Base-by-base conservation (phyloP, 225 moss, liverwort and hornwort species). In the Sphagnum tenellum region DNA sequence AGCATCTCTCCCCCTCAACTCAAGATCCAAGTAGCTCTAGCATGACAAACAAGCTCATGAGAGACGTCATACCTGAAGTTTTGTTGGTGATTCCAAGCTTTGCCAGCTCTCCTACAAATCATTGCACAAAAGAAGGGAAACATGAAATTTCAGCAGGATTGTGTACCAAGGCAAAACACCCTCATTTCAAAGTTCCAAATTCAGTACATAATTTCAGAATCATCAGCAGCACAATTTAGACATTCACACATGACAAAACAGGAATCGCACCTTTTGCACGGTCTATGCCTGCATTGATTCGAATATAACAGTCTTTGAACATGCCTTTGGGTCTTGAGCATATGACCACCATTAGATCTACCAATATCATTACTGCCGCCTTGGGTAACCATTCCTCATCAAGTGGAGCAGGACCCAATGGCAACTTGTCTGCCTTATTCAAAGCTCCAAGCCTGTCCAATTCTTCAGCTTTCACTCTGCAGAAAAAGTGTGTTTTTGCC, bases 301-400 rank as follows among this genome's bases (percentile, higher is more conserved):
- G 86, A 54, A 72, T 71, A 45, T 70, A 66, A 69, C 89, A 98
- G 58, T 93, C 93, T 75, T 90, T 93, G 52, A 93, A 98, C 77
- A 80, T 82, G 63, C 98, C 98, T 76, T 91, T 98, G 29, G 98
- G 98, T 68, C 98, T 87, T 74, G 84, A 72, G 77, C 93, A 98
- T 45, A 90, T 73, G 50, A 88, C 77, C 63, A 80, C 85, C 78
- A 98, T 85, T 46, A 98, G 82, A 74, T 98, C 90, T 52, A 93
- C 82, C 69, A 98, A 87, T 70, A 89, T 81, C 48, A 86, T 67
- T 48, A 98, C 82, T 50, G 93, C 93, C 69, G 82, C 84, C 66
- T 82, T 85, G 47, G 98, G 98, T 50, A 98, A 82, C 98, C 98
- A 99, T 67, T 93, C 93, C 76, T 88, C 95, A 72, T 86, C 83